Base-by-base conservation (phyloP, 2,329 filamentous ascomycete genomes). In the Exophiala sp. region DNA sequence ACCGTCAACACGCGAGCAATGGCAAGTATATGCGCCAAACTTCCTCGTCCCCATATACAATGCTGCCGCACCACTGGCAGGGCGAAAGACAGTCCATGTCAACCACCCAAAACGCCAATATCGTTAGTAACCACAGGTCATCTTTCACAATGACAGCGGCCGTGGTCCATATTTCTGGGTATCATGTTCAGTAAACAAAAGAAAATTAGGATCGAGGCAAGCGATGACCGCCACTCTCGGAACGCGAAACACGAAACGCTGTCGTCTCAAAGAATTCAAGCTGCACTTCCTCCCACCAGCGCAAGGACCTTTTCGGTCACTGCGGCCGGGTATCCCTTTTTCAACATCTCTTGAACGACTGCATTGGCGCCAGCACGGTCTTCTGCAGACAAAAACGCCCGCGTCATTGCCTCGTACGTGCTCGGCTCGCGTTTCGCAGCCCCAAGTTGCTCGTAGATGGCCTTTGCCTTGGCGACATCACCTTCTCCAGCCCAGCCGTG, bases 381-480 rank as follows among this genome's bases (percentile, higher is more conserved):
- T 65, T 94, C 88, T 2, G 85, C 85, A 9, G 88, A 82, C 47
- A 98, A 80, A 70, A 85, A 96, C 1, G 93, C 93, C 39, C 93
- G 80, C 3, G 90, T 95, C 93, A 98, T 98, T 34, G 91, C 90
- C 72, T 98, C 93, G 68, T 98, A 98, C 3, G 93, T 98, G 74
- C 89, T 96, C 2, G 93, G 93, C 73, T 98, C 93, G 50, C 93
- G 83, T 71, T 84, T 89, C 47, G 82, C 79, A 22, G 81, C 78
- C 7, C 83, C 80, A 2, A 98, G 83, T n/a, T 79, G 76, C 52
- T 86, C 78, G 65, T 95, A 98, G 55, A 96, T 82, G 19, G 78
- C 72, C 64, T 83, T 81, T 14, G 89, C 87, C 68, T 88, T 90
- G 53, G 73, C 70, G 38, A 97, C 86, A 57, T 94, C 79, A 69